phyloP scores from a whole-genome alignment of 495 filamentous ascomycete species.

The Neohortaea acidophila region DNA sequence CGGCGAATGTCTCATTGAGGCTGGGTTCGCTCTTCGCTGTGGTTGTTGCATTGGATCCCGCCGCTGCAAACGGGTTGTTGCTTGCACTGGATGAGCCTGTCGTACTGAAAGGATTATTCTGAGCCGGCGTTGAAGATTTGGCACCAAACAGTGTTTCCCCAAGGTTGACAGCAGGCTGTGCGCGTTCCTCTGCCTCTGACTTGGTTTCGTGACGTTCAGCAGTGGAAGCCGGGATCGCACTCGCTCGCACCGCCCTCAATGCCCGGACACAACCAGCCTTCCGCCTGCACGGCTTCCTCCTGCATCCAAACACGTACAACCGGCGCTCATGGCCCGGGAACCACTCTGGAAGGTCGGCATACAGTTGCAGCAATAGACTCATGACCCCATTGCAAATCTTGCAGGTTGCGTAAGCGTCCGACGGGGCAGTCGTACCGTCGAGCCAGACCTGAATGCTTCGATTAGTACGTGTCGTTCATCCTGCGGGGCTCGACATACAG shows the following conservation, averaged over 20 bases:
- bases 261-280: constrained; percentile 67
- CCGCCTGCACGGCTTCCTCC: constrained; percentile 61
- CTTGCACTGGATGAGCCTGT: constrained; percentile 25
- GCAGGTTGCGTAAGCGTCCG: constrained; percentile 66
- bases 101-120: constrained; percentile 32
- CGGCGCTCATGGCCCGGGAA: constrained; percentile 77
- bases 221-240: constrained; percentile 30
- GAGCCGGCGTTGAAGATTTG: not conserved
- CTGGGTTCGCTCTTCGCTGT: constrained; percentile 17
- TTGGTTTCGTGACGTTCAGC: constrained; percentile 5
- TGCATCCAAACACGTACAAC: constrained; percentile 71
- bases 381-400: constrained; percentile 75
- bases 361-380: constrained; percentile 73
- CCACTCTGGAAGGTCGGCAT: constrained; percentile 73
- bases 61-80: constrained; percentile 43
- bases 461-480: not conserved
- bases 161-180: constrained; percentile 13
- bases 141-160: constrained; percentile 38
- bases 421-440: constrained; percentile 50
- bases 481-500: constrained; percentile 45
- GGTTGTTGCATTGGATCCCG: constrained; percentile 20
- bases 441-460: constrained; percentile 55
- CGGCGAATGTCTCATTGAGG: constrained; percentile 60
- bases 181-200: constrained; percentile 13
- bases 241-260: constrained; percentile 42